These are phyloP conservation scores for Zarea fungicola DNA, from an alignment of 2,329 filamentous ascomycete genomes.

Conservation along the genomic window DNA sequence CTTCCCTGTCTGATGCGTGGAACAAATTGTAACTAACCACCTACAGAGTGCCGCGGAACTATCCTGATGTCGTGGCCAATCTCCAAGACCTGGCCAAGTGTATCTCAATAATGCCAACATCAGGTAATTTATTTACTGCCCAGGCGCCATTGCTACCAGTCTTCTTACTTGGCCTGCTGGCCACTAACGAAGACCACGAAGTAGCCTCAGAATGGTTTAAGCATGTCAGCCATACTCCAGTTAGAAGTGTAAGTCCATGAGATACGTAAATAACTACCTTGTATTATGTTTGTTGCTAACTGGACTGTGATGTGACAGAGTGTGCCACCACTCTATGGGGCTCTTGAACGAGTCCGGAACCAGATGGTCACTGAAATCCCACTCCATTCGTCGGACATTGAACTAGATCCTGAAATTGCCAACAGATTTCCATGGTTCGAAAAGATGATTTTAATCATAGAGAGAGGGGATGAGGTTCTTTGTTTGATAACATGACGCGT, in stretches of 20 bases:
- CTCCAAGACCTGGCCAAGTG: conserved; percentile 30
- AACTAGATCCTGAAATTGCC: conserved; percentile 21
- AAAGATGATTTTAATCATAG: no score
- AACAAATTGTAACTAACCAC: no score
- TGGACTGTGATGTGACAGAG: conserved; percentile 26
- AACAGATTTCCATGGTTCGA: conserved; percentile 33
- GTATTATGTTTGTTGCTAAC: conserved; percentile 11
- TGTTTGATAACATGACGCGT: no score
- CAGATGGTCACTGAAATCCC: conserved; percentile 29
- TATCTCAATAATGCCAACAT: conserved; percentile 37
- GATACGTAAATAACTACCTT: neutral
- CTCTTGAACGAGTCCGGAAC: conserved; percentile 28
- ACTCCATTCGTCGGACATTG: conserved; percentile 12
- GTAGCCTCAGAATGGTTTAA: conserved; percentile 32
- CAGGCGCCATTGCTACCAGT: conserved; percentile 38
- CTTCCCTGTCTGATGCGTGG: no score
- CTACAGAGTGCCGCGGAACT: conserved; percentile 35
- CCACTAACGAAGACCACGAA: conserved; percentile 24
- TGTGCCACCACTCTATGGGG: conserved; percentile 33
- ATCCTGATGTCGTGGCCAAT: conserved; percentile 28
- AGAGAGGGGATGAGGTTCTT: no score
- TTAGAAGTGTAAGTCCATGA: conserved; percentile 34
- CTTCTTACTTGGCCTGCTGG: conserved; percentile 35
- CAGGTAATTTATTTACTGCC: conserved; percentile 34
- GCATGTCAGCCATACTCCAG: conserved; percentile 31